Conservation (phyloP, 225 moss, liverwort and hornwort genomes). For the Marchantia polymorpha region DNA sequence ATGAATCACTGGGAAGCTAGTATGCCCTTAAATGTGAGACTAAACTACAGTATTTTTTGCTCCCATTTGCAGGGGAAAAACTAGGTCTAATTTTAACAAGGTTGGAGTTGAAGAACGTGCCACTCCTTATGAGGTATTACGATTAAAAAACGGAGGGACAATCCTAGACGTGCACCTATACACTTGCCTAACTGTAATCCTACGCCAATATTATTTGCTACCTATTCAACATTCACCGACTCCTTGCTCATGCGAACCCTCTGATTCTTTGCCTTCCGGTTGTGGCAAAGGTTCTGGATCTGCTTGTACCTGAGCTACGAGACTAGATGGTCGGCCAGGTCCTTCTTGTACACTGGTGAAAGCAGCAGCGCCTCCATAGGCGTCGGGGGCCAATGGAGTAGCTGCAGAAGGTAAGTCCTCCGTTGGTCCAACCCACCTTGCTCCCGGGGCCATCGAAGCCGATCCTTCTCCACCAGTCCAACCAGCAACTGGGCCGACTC, state of each 20-base stretch:
- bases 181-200: constrained; percentile 5
- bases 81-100: background rate
- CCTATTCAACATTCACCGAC: background rate
- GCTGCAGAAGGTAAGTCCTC: background rate
- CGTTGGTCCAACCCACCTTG: background rate
- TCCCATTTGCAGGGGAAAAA: constrained; percentile 8
- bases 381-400: background rate
- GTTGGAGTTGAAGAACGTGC: background rate
- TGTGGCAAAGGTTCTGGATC: no score
- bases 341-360: background rate
- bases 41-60: background rate
- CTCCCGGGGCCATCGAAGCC: background rate
- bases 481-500: background rate
- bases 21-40: background rate
- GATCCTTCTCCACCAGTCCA: constrained; percentile 1
- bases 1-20: background rate
- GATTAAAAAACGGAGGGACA: background rate
- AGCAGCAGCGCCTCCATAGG: background rate
- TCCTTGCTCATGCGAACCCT: background rate
- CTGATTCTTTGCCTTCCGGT: no score
- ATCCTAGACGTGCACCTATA: background rate
- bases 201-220: background rate
- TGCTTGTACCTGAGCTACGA: background rate
- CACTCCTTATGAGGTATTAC: background rate
- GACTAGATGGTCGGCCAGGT: background rate